phyloP scores from a whole-genome alignment of 2,329 filamentous ascomycete genomes.

The Pseudogymnoascus sp. region DNA sequence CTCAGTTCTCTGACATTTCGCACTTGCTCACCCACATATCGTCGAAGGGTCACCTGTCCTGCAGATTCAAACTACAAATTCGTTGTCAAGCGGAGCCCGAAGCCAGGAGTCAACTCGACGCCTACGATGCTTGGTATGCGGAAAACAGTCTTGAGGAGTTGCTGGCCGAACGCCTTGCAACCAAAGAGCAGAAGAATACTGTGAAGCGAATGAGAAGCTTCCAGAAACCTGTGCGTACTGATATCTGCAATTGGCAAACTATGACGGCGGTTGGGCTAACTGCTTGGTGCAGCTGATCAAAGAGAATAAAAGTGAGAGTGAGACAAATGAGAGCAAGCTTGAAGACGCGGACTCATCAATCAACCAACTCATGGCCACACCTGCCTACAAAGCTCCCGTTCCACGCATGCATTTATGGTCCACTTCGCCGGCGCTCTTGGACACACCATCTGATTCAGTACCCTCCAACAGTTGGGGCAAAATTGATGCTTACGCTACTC shows the following conservation, averaged over 20 bases:
- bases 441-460: neutral
- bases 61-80: slow-evolving; percentile 74
- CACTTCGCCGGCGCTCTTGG: slow-evolving; percentile 9
- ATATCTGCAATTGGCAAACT: neutral
- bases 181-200: slow-evolving; percentile 62
- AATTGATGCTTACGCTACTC: slow-evolving; percentile 20
- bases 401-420: slow-evolving; percentile 27
- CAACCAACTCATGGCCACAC: slow-evolving; percentile 10
- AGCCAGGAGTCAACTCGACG: slow-evolving; percentile 52
- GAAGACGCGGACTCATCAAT: neutral
- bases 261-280: neutral
- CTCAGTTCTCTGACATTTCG: slow-evolving; percentile 80
- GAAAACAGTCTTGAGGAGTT: slow-evolving; percentile 61
- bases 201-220: slow-evolving; percentile 13
- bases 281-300: neutral
- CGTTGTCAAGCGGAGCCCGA: slow-evolving; percentile 56
- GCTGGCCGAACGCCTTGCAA: slow-evolving; percentile 67
- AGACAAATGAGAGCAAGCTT: neutral
- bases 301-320: neutral
- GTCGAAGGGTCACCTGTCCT: slow-evolving; percentile 84
- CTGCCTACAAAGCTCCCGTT: slow-evolving; percentile 23
- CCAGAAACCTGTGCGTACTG: neutral
- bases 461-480: slow-evolving; percentile 17
- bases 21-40: slow-evolving; percentile 87
- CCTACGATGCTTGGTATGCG: slow-evolving; percentile 73